These are phyloP conservation scores for Alternaria burnsii DNA, from an alignment of 2,329 filamentous ascomycete species.

Conservation along the genomic window DNA sequence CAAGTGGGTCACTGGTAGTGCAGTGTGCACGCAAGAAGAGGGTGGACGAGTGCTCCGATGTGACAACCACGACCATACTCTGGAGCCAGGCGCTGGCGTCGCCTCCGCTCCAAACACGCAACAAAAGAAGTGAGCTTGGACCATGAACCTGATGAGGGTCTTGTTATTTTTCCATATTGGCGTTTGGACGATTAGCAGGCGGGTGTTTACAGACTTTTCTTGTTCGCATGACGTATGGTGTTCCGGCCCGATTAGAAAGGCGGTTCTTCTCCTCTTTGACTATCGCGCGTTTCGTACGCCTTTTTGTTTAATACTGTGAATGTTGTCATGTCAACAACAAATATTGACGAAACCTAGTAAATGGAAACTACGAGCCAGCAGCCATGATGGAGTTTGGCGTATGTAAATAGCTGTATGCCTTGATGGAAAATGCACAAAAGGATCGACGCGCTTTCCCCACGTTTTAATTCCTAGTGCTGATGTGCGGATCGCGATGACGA, in stretches of 20 bases:
- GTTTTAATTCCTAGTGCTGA: conserved; percentile 1
- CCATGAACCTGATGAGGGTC: conserved; percentile 1
- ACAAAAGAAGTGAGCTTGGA: conserved; percentile 44
- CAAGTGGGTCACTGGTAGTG: conserved; percentile 85
- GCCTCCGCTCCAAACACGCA: conserved; percentile 43
- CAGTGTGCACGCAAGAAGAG: conserved; percentile 82
- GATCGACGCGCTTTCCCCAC: neutral
- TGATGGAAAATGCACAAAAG: neutral
- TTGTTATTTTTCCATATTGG: conserved; percentile 5
- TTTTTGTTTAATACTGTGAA: conserved; percentile 6
- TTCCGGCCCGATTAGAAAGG: conserved; percentile 13
- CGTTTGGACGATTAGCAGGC: conserved; percentile 12
- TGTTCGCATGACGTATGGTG: conserved; percentile 11
- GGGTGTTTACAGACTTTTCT: conserved; percentile 10
- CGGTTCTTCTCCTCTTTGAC: neutral
- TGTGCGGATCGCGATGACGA: neutral
- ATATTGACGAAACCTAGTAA: neutral
- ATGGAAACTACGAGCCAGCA: conserved; percentile 1
- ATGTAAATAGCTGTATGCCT: neutral
- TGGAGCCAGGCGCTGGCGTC: conserved; percentile 69
- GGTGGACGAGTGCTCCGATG: conserved; percentile 76
- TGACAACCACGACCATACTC: conserved; percentile 80
- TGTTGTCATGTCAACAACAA: neutral
- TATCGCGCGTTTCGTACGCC: conserved; percentile 2
- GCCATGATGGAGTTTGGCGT: conserved; percentile 4